These are phyloP conservation scores for Rubia yunnanensis DNA, from an alignment of 257 asterid genomes.

Conservation along the genomic window DNA sequence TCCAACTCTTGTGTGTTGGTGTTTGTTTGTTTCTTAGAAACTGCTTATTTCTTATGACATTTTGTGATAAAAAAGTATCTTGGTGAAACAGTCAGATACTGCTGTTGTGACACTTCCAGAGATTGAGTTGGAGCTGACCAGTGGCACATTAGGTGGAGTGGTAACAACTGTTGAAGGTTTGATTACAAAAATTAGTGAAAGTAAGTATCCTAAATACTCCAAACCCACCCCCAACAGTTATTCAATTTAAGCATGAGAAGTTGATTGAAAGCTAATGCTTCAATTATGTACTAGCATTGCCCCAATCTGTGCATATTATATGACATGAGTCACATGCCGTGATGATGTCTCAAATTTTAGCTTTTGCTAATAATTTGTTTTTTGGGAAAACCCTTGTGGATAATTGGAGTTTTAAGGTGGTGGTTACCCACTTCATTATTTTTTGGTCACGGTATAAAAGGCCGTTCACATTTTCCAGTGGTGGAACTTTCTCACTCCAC, in stretches of 20 bases:
- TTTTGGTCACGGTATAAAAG: background rate
- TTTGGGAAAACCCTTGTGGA: background rate
- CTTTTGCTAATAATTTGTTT: background rate
- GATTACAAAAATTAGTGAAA: constrained; percentile 72
- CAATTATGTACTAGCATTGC: background rate
- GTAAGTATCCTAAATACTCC: constrained; percentile 33
- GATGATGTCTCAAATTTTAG: too few species aligned
- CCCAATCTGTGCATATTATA: background rate
- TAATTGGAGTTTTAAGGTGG: background rate
- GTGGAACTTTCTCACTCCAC: background rate
- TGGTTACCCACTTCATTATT: background rate
- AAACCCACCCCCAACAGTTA: background rate
- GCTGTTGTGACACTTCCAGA: constrained; percentile 79
- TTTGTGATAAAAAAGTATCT: constrained; percentile 15
- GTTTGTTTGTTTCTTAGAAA: background rate
- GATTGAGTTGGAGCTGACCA: constrained; percentile 70
- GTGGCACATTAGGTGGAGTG: constrained; percentile 92
- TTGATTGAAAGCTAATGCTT: background rate
- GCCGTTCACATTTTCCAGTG: background rate
- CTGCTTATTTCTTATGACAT: background rate
- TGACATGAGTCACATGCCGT: too few species aligned
- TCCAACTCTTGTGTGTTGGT: background rate
- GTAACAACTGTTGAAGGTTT: constrained; percentile 95
- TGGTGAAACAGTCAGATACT: constrained; percentile 65
- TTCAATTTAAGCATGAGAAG: background rate